A percentile compares a stretch with the other conserved stretches of the same genome.
Evolutionary conservation across 2,329 filamentous ascomycete species (phyloP).

Genomic region (Clarireedia paspali): DNA sequence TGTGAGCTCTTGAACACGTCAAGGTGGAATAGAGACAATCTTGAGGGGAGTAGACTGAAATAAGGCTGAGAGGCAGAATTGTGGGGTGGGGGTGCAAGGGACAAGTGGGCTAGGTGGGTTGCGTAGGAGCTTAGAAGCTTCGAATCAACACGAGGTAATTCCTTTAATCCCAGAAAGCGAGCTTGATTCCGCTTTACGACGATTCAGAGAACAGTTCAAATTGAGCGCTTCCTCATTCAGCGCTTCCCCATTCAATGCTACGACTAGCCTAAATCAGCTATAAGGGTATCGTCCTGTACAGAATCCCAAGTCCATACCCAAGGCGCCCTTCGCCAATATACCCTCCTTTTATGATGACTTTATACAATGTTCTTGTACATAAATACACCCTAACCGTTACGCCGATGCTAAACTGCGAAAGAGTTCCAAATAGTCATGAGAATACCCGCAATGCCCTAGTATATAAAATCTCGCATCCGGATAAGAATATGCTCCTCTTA

Average conservation of each 20-base stretch:
- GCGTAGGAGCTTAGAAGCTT: too few species aligned
- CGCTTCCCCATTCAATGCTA: background rate
- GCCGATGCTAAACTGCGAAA: conserved; percentile 13
- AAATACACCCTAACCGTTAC: conserved; percentile 13
- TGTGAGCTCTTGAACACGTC: background rate
- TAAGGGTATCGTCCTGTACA: conserved; percentile 25
- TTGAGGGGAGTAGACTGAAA: background rate
- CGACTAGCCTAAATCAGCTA: background rate
- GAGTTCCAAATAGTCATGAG: background rate
- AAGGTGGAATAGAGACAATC: background rate
- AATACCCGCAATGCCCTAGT: conserved; percentile 14
- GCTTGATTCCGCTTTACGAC: too few species aligned
- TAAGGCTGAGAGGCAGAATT: conserved; percentile 4
- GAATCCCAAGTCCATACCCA: conserved; percentile 11
- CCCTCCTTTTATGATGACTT: conserved; percentile 11
- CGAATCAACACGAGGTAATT: background rate
- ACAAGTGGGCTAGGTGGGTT: too few species aligned
- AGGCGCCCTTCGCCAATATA: conserved; percentile 13
- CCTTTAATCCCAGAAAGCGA: too few species aligned
- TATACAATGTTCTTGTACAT: conserved; percentile 19
- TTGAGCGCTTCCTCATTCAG: too few species aligned
- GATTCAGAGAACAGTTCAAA: too few species aligned
- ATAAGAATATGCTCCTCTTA: conserved; percentile 2
- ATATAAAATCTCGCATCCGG: conserved; percentile 15
- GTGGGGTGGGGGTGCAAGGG: background rate